Evolutionary conservation across 2,329 filamentous ascomycete genomes (phyloP).

Genomic region (Colletotrichum sp.): DNA sequence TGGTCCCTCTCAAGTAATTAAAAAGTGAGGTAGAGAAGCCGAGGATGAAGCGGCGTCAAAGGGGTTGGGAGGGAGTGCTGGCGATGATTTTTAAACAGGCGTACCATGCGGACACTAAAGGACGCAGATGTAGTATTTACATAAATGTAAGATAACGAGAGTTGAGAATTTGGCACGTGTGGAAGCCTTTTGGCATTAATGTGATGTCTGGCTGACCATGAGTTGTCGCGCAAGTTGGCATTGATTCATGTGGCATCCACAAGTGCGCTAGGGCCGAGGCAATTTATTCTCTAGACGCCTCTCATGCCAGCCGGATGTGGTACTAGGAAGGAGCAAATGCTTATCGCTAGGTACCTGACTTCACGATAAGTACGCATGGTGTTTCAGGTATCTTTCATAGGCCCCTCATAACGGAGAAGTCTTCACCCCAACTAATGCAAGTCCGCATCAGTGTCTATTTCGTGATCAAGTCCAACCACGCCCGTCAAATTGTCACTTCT

Average conservation of each 20-base stretch:
- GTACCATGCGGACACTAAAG: background rate
- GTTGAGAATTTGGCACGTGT: background rate
- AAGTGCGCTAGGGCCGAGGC: background rate
- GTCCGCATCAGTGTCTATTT: background rate
- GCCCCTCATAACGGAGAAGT: background rate
- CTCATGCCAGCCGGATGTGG: background rate
- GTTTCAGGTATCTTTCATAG: background rate
- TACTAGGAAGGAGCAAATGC: background rate
- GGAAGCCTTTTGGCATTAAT: background rate
- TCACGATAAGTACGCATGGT: background rate
- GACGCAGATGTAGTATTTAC: constrained; percentile 1
- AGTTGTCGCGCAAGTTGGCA: background rate
- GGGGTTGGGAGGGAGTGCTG: background rate
- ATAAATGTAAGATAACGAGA: constrained; percentile 12
- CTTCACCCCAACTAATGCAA: background rate
- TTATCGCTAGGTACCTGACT: background rate
- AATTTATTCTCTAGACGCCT: background rate
- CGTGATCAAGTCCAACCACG: background rate
- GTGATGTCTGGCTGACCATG: background rate
- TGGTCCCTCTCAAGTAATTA: background rate
- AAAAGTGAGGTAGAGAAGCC: background rate
- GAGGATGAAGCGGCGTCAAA: background rate
- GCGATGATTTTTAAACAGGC: background rate
- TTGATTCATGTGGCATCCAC: background rate
- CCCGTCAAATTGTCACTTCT: background rate